Evolutionary conservation across 805 yeast genomes (phyloP).

Genomic region (Wickerhamomyces pijperi): DNA sequence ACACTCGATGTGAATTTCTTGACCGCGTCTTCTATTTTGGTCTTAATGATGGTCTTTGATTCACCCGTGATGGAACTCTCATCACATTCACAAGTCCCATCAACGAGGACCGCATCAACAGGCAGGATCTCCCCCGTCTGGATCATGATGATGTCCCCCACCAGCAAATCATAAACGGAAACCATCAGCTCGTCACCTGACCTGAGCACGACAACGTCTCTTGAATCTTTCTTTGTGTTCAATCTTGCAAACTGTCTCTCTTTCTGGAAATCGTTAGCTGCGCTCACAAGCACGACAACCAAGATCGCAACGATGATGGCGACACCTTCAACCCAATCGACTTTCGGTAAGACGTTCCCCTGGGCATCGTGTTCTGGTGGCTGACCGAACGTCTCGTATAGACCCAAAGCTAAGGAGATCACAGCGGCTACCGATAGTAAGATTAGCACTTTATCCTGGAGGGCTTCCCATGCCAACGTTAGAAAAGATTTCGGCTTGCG

Average conservation of each 20-base stretch:
- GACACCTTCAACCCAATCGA: slow-evolving; percentile 98
- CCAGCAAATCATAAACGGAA: slow-evolving; percentile 65
- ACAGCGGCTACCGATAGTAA: slow-evolving; percentile 78
- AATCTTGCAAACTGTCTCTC: slow-evolving; percentile 85
- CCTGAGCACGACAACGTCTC: slow-evolving; percentile 68
- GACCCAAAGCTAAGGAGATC: slow-evolving; percentile 79
- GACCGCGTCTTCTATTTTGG: slow-evolving; percentile 36
- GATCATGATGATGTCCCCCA: slow-evolving; percentile 73
- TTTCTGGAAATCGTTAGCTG: slow-evolving; percentile 93
- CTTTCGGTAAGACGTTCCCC: slow-evolving; percentile 67
- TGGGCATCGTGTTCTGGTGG: slow-evolving; percentile 68
- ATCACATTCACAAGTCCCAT: slow-evolving; percentile 78
- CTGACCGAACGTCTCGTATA: slow-evolving; percentile 86
- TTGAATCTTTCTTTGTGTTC: slow-evolving; percentile 79
- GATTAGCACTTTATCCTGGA: slow-evolving; percentile 85
- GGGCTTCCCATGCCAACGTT: slow-evolving; percentile 63
- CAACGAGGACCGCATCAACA: slow-evolving; percentile 69
- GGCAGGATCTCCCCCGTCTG: slow-evolving; percentile 95
- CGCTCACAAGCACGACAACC: slow-evolving; percentile 88
- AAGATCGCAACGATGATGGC: slow-evolving; percentile 88
- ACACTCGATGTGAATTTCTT: slow-evolving; percentile 12
- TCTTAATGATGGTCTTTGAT: slow-evolving; percentile 68
- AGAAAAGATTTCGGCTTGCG: slow-evolving; percentile 59
- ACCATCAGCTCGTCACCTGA: slow-evolving; percentile 57
- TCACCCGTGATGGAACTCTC: slow-evolving; percentile 94